Base-by-base conservation (phyloP, 1,284 basidiomycete genomes). In the Puccinia coronata region DNA sequence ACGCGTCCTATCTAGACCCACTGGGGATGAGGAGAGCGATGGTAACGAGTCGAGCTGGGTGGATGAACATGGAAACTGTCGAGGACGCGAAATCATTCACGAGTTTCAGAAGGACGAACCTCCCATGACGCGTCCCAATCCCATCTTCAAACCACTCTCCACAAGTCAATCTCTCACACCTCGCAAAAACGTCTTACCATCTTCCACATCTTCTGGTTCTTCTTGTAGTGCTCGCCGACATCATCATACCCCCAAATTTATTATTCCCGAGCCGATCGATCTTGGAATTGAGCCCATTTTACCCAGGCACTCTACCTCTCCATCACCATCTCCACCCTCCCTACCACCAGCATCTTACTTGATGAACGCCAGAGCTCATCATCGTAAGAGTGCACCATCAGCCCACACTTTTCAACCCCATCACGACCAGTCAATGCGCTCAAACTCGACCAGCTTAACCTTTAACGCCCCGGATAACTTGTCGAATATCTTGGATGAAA, bases 401-500 rank as follows among this genome's bases (percentile, higher is more conserved):
- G 20, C 57, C 14, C 31, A 57, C 14, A 43, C 39, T 0, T 16
- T 65, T 11, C 16, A 12, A 11, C 61, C 16, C 23, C n/a, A 73
- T 73, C 71, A 4, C 14, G 43, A 28, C 14, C 28, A 34, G 31
- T 23, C 41, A 4, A 47, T 14, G 1, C 39, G 43, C 9, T 63
- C 57, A 25, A 23, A 6, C 28, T 49, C 74, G 1, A 76, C 34
- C 20, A 73, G 71, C 43, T 76, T 65, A 12, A 34, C 49, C 31
- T 76, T 79, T 34, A 69, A 65, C 55, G 9, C 31, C 28, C 18
- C 47, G 25, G 76, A 79, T 34, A 70, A 55, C n/a, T 25, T 79
- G 18, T 70, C 76, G 23, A 79, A 79, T 34, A 79, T 79, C 36
- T 41, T 79, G n/a, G 76, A 79, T 25, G 63, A 79, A 25, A 70